These are phyloP conservation scores for Pseudevernia furfuracea DNA, from an alignment of 495 filamentous ascomycete species.

Conservation along the genomic window DNA sequence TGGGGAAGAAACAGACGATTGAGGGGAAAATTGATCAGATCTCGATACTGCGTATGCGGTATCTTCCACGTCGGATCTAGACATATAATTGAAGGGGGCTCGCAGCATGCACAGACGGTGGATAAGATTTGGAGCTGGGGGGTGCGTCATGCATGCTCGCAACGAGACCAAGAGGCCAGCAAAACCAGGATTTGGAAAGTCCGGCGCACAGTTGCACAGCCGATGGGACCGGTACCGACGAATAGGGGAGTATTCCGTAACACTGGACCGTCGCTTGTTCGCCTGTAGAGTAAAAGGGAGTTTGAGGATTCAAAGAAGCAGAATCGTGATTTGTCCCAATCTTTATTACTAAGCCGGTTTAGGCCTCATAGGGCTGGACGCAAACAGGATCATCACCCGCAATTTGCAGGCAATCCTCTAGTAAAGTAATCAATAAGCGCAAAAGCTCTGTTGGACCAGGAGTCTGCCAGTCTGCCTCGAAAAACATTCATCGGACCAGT, in stretches of 20 bases:
- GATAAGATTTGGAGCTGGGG: neutral
- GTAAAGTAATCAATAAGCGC: no score
- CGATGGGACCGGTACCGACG: neutral
- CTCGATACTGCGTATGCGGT: neutral
- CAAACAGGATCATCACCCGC: neutral
- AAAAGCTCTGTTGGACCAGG: neutral
- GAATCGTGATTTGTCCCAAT: no score
- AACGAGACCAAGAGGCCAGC: neutral
- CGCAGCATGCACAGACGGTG: neutral
- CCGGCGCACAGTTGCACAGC: neutral
- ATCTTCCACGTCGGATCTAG: neutral
- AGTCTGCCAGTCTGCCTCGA: neutral
- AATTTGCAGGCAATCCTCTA: neutral
- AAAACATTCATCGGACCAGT: neutral
- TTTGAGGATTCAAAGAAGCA: neutral
- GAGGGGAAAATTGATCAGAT: neutral
- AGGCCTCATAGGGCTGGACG: neutral
- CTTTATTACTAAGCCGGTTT: neutral
- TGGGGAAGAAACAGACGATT: neutral
- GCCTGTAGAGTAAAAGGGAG: neutral
- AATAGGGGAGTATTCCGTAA: no score
- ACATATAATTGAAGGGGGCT: neutral
- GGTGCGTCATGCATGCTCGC: neutral
- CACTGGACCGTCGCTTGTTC: slow-evolving; percentile 9
- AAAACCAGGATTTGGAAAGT: neutral